A percentile compares a stretch with the other conserved stretches of the same genome.
Conservation (phyloP, 2,329 filamentous ascomycete genomes). For the Fusarium phyllophilum region DNA sequence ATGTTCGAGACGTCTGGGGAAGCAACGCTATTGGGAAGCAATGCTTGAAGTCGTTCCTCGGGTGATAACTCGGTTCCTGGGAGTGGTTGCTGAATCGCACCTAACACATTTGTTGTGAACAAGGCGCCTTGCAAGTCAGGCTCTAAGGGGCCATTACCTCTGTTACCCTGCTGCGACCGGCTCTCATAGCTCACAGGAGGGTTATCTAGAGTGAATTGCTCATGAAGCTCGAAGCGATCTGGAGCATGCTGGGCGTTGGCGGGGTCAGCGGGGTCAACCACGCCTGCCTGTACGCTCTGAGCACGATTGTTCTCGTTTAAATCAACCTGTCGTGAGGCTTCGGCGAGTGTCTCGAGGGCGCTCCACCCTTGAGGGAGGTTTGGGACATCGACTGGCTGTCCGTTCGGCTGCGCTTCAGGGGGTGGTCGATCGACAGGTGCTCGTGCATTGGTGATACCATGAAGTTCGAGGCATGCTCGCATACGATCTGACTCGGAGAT, state of each 20-base stretch:
- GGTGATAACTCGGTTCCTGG: slow-evolving; percentile 52
- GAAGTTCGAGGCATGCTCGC: slow-evolving; percentile 76
- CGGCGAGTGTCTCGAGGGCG: slow-evolving; percentile 85
- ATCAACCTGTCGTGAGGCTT: slow-evolving; percentile 85
- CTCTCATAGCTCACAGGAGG: slow-evolving; percentile 61
- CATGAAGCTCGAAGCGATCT: slow-evolving; percentile 64
- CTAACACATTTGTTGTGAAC: slow-evolving; percentile 27
- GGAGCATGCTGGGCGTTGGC: slow-evolving; percentile 38
- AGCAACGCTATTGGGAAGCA: slow-evolving; percentile 51
- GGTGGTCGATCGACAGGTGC: slow-evolving; percentile 47
- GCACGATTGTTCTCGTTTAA: slow-evolving; percentile 69
- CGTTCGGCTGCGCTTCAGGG: slow-evolving; percentile 44
- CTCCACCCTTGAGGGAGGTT: slow-evolving; percentile 73
- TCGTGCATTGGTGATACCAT: slow-evolving; percentile 70
- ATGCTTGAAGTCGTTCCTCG: slow-evolving; percentile 62
- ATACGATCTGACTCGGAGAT: slow-evolving; percentile 79
- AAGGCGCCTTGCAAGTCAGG: background rate
- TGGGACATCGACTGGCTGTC: slow-evolving; percentile 41
- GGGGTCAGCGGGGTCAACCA: slow-evolving; percentile 43
- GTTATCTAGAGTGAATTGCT: slow-evolving; percentile 68
- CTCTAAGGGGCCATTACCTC: slow-evolving; percentile 34
- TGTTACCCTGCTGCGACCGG: slow-evolving; percentile 40
- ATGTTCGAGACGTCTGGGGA: slow-evolving; percentile 60
- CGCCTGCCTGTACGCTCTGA: slow-evolving; percentile 49
- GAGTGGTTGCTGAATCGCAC: slow-evolving; percentile 38